Conservation (phyloP, 139 green algal genomes). For the Zygnema cylindricum region DNA sequence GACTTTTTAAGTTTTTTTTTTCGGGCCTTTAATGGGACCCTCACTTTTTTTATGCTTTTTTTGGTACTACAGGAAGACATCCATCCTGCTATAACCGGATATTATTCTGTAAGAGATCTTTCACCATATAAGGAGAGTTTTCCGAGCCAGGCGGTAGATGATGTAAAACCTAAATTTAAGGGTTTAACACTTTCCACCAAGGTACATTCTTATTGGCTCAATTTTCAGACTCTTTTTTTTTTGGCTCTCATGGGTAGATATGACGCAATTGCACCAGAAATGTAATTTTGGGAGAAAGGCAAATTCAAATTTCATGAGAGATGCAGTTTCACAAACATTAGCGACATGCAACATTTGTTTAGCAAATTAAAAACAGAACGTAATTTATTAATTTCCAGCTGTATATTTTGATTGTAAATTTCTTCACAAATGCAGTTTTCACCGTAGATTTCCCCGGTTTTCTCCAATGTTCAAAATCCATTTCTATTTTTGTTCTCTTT, state of each 20-base stretch:
- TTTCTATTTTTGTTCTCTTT: too few relatives aligned
- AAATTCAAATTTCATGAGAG: background rate
- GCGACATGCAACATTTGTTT: background rate
- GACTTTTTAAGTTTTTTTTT: too few relatives aligned
- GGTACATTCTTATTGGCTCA: constrained; percentile 1
- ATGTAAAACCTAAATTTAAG: constrained; percentile 22
- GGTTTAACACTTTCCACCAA: constrained; percentile 21
- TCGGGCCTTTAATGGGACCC: too few relatives aligned
- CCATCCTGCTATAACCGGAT: constrained; percentile 13
- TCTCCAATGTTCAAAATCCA: too few relatives aligned
- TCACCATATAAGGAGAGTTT: constrained; percentile 42
- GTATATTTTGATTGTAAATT: too few relatives aligned
- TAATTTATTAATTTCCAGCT: too few relatives aligned
- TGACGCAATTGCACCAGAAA: background rate
- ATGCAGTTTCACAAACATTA: background rate
- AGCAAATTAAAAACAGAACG: too few relatives aligned
- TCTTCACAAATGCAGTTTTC: too few relatives aligned
- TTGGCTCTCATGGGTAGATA: background rate
- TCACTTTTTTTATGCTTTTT: too few relatives aligned
- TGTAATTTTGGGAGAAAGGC: background rate
- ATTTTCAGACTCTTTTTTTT: too few relatives aligned
- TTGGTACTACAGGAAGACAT: constrained; percentile 30
- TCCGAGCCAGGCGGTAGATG: background rate
- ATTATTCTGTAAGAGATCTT: constrained; percentile 40
- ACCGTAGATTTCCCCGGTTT: too few relatives aligned